Evolutionary conservation across 2,329 filamentous ascomycete species (phyloP), one percentile per base, ranked within the genome.

Genomic region (Aspergillus alliaceus): DNA sequence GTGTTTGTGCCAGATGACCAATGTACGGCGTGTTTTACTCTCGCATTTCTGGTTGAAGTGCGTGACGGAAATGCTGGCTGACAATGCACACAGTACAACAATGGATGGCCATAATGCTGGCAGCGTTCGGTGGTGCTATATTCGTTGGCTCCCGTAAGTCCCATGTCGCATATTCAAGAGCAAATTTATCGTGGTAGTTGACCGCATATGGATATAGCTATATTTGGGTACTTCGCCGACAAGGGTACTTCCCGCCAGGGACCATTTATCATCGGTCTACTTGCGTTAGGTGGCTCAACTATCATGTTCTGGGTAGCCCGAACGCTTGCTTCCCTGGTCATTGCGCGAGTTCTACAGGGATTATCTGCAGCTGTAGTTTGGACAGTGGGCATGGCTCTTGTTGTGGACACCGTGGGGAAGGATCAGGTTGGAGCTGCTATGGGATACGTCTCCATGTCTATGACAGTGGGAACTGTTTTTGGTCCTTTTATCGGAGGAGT

Each of bases 31-130:
- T 14, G 9, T 2, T n/a, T 22, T 29, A 9, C 9, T 80, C 34
- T 18, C 24, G 32, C 22, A 25, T 31, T 7, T 14, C 7, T 5
- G 0, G 1, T 20, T 40, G 20, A 24, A 9, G 27, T 15, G 7
- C 20, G 18, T 18, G 24, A 34, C n/a, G 5, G 8, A 18, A 6
- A 4, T 9, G 24, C 8, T 27, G 22, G 42, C 20, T n/a, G n/a
- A 25, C n/a, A 12, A 34, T 11, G 11, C 1, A n/a, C 18, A 48
- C 47, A 64, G 82, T 89, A 1, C 89, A 91, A 70, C 80, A 79
- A 66, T 91, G 88, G 87, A 83, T 87, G 8, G 87, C 88, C 0
- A 80, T 91, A 12, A 79, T 91, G 6, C 77, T 92, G 1, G 87
- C 88, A 9, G 84, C 86, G 18, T 91, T 91, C 68, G 89, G 87